These are phyloP conservation scores for Conticribra guillardii DNA, from an alignment of 108 stramenopile genomes.

Conservation along the genomic window DNA sequence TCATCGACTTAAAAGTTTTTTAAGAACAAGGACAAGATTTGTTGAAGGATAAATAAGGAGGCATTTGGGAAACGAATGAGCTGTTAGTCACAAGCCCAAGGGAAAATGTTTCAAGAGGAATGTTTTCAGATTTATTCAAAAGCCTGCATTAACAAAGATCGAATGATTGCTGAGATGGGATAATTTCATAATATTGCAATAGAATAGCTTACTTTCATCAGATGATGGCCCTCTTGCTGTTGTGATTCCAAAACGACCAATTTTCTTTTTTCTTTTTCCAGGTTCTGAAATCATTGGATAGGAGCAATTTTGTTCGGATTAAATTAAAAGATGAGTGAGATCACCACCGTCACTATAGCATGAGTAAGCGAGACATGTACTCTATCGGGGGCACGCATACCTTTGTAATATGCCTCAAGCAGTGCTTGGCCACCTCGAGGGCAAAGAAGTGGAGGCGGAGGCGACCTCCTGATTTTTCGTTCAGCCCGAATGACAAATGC, in stretches of 20 bases:
- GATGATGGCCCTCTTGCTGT: constrained; percentile 66
- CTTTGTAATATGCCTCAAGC: constrained; percentile 63
- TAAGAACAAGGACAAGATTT: no score
- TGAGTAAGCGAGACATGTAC: no score
- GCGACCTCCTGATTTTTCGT: constrained; percentile 43
- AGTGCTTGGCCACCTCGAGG: constrained; percentile 67
- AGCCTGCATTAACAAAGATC: no score
- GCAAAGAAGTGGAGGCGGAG: constrained; percentile 61
- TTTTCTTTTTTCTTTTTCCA: constrained; percentile 47
- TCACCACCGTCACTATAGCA: no score
- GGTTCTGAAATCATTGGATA: constrained; percentile 8
- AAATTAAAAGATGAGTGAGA: no score
- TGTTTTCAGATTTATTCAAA: no score
- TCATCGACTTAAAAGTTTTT: constrained; percentile 56
- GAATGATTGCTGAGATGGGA: no score
- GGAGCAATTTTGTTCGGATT: not conserved
- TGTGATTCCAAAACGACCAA: constrained; percentile 82
- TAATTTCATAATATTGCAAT: not conserved
- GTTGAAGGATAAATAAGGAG: no score
- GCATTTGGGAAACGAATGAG: no score
- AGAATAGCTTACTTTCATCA: constrained; percentile 41
- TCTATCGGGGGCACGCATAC: no score
- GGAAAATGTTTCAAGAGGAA: no score
- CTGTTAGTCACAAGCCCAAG: no score
- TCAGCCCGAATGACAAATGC: constrained; percentile 62